phyloP scores from a whole-genome alignment of 345 rosid genomes.

The Brassica incana region DNA sequence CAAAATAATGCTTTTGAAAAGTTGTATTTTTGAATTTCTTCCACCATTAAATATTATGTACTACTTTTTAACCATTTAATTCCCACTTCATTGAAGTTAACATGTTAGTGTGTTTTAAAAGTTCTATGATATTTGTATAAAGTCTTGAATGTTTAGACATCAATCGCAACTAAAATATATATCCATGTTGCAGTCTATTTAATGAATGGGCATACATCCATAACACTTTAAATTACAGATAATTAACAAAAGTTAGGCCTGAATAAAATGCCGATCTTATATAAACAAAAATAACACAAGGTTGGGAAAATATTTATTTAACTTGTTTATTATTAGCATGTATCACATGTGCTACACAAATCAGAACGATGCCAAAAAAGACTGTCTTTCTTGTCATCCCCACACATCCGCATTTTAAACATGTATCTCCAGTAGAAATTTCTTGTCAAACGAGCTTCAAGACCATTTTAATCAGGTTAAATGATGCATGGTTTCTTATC shows the following conservation, averaged over 20 bases:
- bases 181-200: too few species aligned
- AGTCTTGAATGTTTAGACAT: too few species aligned
- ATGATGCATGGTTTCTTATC: too few species aligned
- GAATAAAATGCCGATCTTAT: neutral
- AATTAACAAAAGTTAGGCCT: neutral
- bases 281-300: neutral
- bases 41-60: too few species aligned
- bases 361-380: constrained; percentile 9
- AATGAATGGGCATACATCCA: neutral
- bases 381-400: constrained; percentile 8
- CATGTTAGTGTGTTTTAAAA: too few species aligned
- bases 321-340: neutral
- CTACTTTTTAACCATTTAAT: too few species aligned
- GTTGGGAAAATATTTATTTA: neutral
- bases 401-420: constrained; percentile 1
- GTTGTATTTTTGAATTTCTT: too few species aligned
- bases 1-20: too few species aligned
- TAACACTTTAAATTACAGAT: neutral
- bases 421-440: constrained; percentile 5
- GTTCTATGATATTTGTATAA: too few species aligned
- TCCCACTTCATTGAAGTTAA: too few species aligned
- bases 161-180: too few species aligned
- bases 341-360: constrained; percentile 23
- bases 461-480: too few species aligned
- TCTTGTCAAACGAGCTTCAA: neutral